Base-by-base conservation (phyloP, 805 yeast species). In the Saccharomycopsis olivae region DNA sequence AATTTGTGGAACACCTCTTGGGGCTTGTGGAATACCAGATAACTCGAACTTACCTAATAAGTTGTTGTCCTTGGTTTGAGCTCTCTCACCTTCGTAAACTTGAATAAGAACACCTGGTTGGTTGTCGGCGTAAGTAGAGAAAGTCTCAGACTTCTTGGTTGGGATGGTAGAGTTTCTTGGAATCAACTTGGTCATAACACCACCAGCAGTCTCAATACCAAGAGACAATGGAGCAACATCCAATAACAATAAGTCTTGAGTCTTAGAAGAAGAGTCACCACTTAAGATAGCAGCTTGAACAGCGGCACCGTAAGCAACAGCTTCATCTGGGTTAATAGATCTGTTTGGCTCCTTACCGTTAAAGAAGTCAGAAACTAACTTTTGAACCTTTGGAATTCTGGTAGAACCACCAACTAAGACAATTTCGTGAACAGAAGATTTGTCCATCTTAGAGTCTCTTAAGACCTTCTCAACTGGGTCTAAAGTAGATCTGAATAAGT, bases 121-220 rank as follows among this genome's bases (percentile, higher is more conserved):
- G 83, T 89, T 88, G 68, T 89, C 97, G 58, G 96, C 92, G 66
- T 85, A 86, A 56, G 98, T 89, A 51, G 96, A 87, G 87, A 89
- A 89, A 53, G 80, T 79, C 75, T 88, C 96, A 41, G 96, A 87
- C 74, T 89, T 89, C 81, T 88, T 89, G 64, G 96, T 84, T 70
- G 98, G 98, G 56, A 89, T 87, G 50, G 97, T 88, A 47, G 96
- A 82, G 83, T 89, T 89, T 76, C 98, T 83, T 71, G 96, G 95
- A 58, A 89, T 89, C 71, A 89, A 83, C 71, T 86, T 86, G 68
- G 97, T 88, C 95, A 89, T 88, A 69, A 88, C 92, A 81, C 97
- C 97, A 78, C 98, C 97, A 64, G 96, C 95, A 58, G 96, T 89
- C 75, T 89, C 97, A 68, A 89, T 89, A 81, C 98, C 98, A 58